Evolutionary conservation across 495 filamentous ascomycete genomes (phyloP), one percentile per base, ranked within the genome.

Genomic region (Lasiosphaeris hirsuta): DNA sequence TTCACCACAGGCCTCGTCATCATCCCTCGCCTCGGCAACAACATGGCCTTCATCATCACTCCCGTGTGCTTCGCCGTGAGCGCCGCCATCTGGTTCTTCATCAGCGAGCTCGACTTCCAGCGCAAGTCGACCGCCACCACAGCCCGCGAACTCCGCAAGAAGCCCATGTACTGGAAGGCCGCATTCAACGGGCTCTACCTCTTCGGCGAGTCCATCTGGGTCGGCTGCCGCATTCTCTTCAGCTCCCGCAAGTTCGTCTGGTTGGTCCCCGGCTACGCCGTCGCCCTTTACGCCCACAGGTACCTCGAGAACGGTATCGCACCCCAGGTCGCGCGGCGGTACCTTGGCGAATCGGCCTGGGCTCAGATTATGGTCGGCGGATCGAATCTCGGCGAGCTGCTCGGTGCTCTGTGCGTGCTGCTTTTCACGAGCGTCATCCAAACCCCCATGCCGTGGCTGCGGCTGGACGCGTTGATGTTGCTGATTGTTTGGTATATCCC

Each of bases 331-430:
- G 75, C 75, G 4, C 64, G 69, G 15, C 66, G 72, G 10, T 73
- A 76, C 36, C 53, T 77, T 36, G 68, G 67, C 0, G 66, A 75
- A 34, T 64, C 72, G 0, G 71, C 76, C 10, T 78, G 71, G 66
- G 69, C 71, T 17, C 75, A 77, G 55, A 75, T 77, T 46, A 74
- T 76, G 36, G 71, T 77, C 40, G 75, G 76, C 45, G 75, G 76
- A 2, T 71, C 68, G 13, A 78, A 78, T 52, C 52, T 76, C 7
- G 76, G 76, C 13, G 75, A 78, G 51, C 65, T 77, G 7, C 61
- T 76, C 1, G 75, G 76, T 9, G 75, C 76, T 1, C 44, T 75
- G n/a, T 62, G 63, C 14, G 75, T 78, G 9, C 67, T 75, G 47
- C 62, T 78, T n/a, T 67, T 76, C 51, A 73, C 69, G 11, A 71